Base-by-base conservation (phyloP, 768 basidiomycete genomes). In the Collybia sordida region DNA sequence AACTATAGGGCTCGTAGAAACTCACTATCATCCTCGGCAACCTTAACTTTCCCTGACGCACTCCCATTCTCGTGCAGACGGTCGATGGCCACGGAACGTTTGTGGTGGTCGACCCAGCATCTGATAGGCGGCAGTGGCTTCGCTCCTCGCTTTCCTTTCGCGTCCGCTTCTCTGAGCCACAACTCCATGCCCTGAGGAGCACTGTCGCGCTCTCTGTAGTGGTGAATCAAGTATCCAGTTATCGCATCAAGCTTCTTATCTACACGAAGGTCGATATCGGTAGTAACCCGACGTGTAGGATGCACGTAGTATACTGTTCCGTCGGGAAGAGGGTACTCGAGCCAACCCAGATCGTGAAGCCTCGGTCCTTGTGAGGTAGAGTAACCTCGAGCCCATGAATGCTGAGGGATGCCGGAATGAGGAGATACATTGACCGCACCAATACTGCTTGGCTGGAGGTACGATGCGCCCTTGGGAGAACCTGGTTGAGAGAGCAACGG, bases 261-360 rank as follows among this genome's bases (percentile, higher is more conserved):
- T 42, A 68, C 71, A 38, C 86, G 78, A 42, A 92, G 66, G 56
- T 90, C 82, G 38, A 85, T 67, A 59, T 92, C 90, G 15, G 88
- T 87, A n/a, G 81, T 82, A 45, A 84, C 72, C 37, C 76, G 80
- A 31, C 76, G 65, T 11, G 75, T 79, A 3, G 80, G 78, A 59
- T 90, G 86, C 38, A 80, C 77, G 58, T 83, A 93, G 67, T 93
- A 93, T 28, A 79, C 70, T 3, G 78, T 68, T 8, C 80, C 81
- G 57, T 90, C 87, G 1, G 90, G 90, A n/a, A 93, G 79, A 18
- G 78, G 72, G 61, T 88, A 82, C 59, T 86, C 87, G 42, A 80
- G 72, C 90, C 90, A 92, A 3, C 90, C 90, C 17, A 84, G 77
- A 11, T 78, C 72, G 55, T 74, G 74, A 4, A 80, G 69, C 3